Conservation (phyloP, 768 basidiomycete species). For the Amylocystis lapponica region DNA sequence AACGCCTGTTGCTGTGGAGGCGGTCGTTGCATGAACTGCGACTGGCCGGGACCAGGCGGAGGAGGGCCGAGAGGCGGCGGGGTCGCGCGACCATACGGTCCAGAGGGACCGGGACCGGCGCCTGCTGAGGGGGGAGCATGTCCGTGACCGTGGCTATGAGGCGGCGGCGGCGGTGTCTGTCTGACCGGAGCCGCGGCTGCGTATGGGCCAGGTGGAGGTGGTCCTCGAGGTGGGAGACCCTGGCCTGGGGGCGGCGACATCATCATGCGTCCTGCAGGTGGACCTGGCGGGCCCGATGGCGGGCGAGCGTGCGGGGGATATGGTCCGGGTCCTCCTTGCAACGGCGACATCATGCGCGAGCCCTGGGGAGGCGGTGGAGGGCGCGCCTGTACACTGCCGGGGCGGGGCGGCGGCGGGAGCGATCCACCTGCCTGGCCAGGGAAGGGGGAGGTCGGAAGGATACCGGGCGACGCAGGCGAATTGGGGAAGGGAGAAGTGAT, state of each 20-base stretch:
- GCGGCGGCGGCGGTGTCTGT: conserved; percentile 31
- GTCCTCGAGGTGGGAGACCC: conserved; percentile 16
- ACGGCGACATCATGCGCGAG: conserved; percentile 29
- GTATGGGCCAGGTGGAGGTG: conserved; percentile 40
- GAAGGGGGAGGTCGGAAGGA: conserved; percentile 11
- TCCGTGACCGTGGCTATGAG: conserved; percentile 18
- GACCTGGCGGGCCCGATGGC: conserved; percentile 28
- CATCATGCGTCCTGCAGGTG: conserved; percentile 35
- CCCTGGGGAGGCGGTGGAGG: conserved; percentile 37
- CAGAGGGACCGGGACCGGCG: conserved; percentile 33
- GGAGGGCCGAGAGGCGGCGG: conserved; percentile 25
- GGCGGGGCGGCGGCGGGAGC: conserved; percentile 53
- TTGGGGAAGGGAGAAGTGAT: conserved; percentile 91
- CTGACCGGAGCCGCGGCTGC: conserved; percentile 36
- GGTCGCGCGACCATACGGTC: conserved; percentile 28
- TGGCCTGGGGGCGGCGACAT: conserved; percentile 42
- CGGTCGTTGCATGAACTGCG: conserved; percentile 9
- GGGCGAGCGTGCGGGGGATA: conserved; percentile 28
- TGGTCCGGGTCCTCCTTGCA: conserved; percentile 20
- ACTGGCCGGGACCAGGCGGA: conserved; percentile 23
- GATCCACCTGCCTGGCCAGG: conserved; percentile 16
- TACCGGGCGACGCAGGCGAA: conserved; percentile 22
- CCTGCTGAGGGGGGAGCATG: conserved; percentile 10
- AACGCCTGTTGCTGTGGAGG: conserved; percentile 13
- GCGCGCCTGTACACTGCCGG: conserved; percentile 49